phyloP scores from a whole-genome alignment of 2,329 filamentous ascomycete species.

The Lachnellula occidentalis region DNA sequence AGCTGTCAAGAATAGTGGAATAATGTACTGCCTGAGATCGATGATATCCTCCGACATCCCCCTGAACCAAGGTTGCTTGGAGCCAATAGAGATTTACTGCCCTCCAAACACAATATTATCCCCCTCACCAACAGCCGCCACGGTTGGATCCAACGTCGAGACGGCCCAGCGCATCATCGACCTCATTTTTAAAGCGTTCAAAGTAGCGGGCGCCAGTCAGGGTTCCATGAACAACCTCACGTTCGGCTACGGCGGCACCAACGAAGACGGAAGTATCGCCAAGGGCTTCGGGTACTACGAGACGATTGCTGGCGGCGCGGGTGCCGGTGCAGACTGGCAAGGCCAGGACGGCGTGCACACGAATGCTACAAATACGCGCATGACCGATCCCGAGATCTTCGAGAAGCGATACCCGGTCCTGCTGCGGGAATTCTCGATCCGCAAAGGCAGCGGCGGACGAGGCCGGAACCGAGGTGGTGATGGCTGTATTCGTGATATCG shows the following conservation, averaged over 20 bases:
- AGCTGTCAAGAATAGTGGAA: slow-evolving; percentile 72
- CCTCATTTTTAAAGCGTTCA: slow-evolving; percentile 72
- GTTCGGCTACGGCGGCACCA: slow-evolving; percentile 68
- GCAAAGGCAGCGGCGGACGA: slow-evolving; percentile 17
- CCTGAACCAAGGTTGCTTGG: slow-evolving; percentile 75
- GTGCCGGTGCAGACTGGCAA: slow-evolving; percentile 19
- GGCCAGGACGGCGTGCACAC: slow-evolving; percentile 20
- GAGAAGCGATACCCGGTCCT: slow-evolving; percentile 25
- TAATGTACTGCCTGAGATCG: slow-evolving; percentile 76
- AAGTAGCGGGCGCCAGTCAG: slow-evolving; percentile 68
- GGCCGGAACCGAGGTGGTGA: slow-evolving; percentile 18
- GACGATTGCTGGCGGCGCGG: slow-evolving; percentile 23
- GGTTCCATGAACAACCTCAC: slow-evolving; percentile 79
- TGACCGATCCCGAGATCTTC: slow-evolving; percentile 23
- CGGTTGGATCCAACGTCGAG: slow-evolving; percentile 75
- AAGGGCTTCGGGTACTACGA: slow-evolving; percentile 65
- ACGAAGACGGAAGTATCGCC: slow-evolving; percentile 48
- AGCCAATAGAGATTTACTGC: slow-evolving; percentile 57
- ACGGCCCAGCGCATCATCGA: slow-evolving; percentile 75
- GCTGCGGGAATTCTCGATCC: slow-evolving; percentile 19
- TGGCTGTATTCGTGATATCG: slow-evolving; percentile 21
- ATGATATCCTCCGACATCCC: slow-evolving; percentile 75
- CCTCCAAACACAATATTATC: slow-evolving; percentile 64
- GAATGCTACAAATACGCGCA: slow-evolving; percentile 23
- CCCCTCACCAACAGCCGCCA: slow-evolving; percentile 66